A percentile compares a stretch with the other conserved stretches of the same genome.
Conservation (phyloP, 1,139 yeast species). For the Oligophagozyma castellii region DNA sequence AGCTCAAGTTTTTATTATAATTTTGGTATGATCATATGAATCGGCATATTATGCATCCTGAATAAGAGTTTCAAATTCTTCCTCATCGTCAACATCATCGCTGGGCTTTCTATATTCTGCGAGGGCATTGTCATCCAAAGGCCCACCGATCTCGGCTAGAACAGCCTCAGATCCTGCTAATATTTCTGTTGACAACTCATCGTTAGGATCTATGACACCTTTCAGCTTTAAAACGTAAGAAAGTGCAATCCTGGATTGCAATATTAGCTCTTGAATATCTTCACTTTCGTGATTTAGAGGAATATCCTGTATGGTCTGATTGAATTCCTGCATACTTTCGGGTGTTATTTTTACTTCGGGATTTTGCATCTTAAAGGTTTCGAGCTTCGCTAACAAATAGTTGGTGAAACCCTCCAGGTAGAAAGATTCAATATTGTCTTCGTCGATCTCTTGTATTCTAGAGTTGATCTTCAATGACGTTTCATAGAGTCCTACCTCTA, state of each 20-base stretch:
- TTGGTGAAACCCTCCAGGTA: conserved; percentile 74
- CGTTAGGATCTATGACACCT: conserved; percentile 24
- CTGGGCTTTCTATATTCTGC: conserved; percentile 33
- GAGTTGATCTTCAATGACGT: conserved; percentile 46
- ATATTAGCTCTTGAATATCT: conserved; percentile 24
- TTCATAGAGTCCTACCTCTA: conserved; percentile 66
- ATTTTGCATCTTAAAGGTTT: conserved; percentile 17
- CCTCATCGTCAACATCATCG: conserved; percentile 27
- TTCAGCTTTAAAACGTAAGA: conserved; percentile 40
- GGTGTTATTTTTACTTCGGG: conserved; percentile 14
- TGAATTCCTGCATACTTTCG: conserved; percentile 23
- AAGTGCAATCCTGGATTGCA: conserved; percentile 40
- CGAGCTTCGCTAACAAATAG: conserved; percentile 41
- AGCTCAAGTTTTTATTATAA: no score
- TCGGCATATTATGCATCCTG: no score
- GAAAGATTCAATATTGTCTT: conserved; percentile 63
- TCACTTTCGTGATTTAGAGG: conserved; percentile 26
- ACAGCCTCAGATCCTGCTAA: conserved; percentile 37
- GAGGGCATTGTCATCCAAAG: conserved; percentile 25
- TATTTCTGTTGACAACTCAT: conserved; percentile 43
- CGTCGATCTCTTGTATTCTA: conserved; percentile 63
- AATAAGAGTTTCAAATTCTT: background rate
- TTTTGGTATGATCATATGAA: no score
- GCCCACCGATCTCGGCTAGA: conserved; percentile 46
- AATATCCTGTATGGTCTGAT: conserved; percentile 38